Conservation (phyloP, 106 monocot genomes). For the Triglochin maritima region DNA sequence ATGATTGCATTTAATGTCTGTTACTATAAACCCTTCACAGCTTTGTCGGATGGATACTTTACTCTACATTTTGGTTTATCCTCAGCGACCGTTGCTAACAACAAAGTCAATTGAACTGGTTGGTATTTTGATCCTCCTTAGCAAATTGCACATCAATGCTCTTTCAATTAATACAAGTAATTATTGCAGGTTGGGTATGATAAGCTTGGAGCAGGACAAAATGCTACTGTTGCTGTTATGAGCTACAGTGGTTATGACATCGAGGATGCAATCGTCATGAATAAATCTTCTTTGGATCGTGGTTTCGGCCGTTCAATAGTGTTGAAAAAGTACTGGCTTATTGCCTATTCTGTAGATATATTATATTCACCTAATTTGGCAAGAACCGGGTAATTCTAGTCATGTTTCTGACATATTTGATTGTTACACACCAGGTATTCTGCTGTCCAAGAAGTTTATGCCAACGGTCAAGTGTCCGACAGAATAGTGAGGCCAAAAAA, state of each 20-base stretch:
- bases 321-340: slow-evolving; percentile 56
- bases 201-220: slow-evolving; percentile 96
- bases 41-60: slow-evolving; percentile 40
- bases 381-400: slow-evolving; percentile 1
- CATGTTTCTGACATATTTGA: background rate
- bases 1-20: background rate
- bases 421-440: slow-evolving; percentile 35
- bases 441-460: slow-evolving; percentile 43
- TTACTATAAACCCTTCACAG: background rate
- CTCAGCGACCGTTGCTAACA: slow-evolving; percentile 87
- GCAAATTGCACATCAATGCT: background rate
- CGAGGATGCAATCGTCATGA: slow-evolving; percentile 99
- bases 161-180: background rate
- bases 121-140: slow-evolving; percentile 4
- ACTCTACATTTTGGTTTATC: slow-evolving; percentile 80
- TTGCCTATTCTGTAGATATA: background rate
- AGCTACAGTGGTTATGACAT: slow-evolving; percentile 99
- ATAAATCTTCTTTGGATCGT: slow-evolving; percentile 95
- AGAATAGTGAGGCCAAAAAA: slow-evolving; percentile 46
- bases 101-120: slow-evolving; percentile 98
- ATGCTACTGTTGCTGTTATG: slow-evolving; percentile 99
- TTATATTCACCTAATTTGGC: background rate
- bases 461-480: slow-evolving; percentile 28
- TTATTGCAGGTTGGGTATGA: slow-evolving; percentile 69
- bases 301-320: slow-evolving; percentile 95